Percentiles rank a stretch among this genome's conserved stretches.
phyloP scores from a whole-genome alignment of 129 eudicot species.

The Heracleum sosnowskyi region DNA sequence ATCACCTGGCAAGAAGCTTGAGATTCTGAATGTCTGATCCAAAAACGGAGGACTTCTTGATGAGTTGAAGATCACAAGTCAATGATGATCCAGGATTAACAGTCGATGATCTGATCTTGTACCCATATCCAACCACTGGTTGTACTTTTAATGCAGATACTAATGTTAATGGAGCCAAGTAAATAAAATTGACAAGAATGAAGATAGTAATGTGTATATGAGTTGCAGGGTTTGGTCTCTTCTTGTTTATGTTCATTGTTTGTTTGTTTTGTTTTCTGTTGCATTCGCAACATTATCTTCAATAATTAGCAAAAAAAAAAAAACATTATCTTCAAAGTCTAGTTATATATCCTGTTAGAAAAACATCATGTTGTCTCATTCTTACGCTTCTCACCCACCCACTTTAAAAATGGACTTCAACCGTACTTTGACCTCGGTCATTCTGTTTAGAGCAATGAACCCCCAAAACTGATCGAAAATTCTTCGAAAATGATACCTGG shows the following conservation, averaged over 20 bases:
- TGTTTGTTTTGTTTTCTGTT: too few species aligned
- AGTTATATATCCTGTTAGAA: too few species aligned
- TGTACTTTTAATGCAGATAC: not conserved
- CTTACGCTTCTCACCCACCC: too few species aligned
- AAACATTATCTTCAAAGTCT: too few species aligned
- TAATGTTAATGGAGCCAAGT: not conserved
- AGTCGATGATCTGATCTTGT: constrained; percentile 26
- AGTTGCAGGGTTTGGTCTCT: not conserved
- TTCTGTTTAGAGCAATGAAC: too few species aligned
- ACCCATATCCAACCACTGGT: constrained; percentile 45
- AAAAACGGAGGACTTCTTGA: constrained; percentile 37
- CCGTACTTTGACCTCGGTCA: too few species aligned
- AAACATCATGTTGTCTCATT: too few species aligned
- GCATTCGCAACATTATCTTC: too few species aligned
- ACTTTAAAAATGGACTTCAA: too few species aligned
- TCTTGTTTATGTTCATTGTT: not conserved
- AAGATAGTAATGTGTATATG: not conserved
- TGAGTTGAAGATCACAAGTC: constrained; percentile 44
- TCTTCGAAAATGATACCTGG: too few species aligned
- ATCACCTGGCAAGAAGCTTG: constrained; percentile 53
- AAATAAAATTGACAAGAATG: not conserved
- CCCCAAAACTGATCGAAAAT: too few species aligned
- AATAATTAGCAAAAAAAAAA: too few species aligned
- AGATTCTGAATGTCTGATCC: constrained; percentile 59
- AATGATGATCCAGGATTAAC: constrained; percentile 22